These are phyloP conservation scores for Candida methanosorbosa DNA, from an alignment of 805 yeast species.

Conservation along the genomic window DNA sequence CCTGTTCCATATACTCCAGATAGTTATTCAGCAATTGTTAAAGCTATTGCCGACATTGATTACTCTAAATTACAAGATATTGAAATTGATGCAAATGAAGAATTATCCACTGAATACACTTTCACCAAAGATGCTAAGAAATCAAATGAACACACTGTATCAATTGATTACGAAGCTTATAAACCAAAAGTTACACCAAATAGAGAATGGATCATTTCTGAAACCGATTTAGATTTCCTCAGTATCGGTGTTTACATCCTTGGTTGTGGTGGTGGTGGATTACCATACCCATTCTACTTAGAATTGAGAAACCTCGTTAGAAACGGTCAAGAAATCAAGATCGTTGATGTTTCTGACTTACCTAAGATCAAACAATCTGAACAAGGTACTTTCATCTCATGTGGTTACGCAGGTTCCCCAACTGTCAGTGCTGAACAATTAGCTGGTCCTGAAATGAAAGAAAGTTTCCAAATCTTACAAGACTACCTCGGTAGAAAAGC, in stretches of 20 bases:
- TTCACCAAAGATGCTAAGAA: slow-evolving; percentile 1
- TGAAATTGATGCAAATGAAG: not conserved
- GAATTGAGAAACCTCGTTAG: slow-evolving; percentile 25
- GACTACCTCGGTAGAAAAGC: slow-evolving; percentile 17
- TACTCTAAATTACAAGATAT: slow-evolving; percentile 12
- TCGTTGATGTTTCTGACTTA: slow-evolving; percentile 28
- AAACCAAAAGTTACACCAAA: slow-evolving; percentile 17
- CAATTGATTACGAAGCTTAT: slow-evolving; percentile 16
- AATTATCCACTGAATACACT: not conserved
- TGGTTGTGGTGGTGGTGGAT: slow-evolving; percentile 47
- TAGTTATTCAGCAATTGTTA: slow-evolving; percentile 22
- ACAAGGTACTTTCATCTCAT: slow-evolving; percentile 24
- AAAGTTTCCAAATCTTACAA: slow-evolving; percentile 21
- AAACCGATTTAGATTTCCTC: slow-evolving; percentile 28
- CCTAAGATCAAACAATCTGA: slow-evolving; percentile 11
- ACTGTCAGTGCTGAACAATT: slow-evolving; percentile 37
- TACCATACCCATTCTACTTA: slow-evolving; percentile 32
- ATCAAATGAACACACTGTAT: slow-evolving; percentile 1
- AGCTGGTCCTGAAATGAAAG: slow-evolving; percentile 28
- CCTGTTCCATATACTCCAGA: slow-evolving; percentile 19
- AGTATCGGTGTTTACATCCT: slow-evolving; percentile 33
- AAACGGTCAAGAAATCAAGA: slow-evolving; percentile 24
- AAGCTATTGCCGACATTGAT: slow-evolving; percentile 32
- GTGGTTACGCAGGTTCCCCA: slow-evolving; percentile 37
- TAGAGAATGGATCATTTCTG: slow-evolving; percentile 28